Conservation (phyloP, 139 green algal species). For the Tetradesmus lagerheimii region DNA sequence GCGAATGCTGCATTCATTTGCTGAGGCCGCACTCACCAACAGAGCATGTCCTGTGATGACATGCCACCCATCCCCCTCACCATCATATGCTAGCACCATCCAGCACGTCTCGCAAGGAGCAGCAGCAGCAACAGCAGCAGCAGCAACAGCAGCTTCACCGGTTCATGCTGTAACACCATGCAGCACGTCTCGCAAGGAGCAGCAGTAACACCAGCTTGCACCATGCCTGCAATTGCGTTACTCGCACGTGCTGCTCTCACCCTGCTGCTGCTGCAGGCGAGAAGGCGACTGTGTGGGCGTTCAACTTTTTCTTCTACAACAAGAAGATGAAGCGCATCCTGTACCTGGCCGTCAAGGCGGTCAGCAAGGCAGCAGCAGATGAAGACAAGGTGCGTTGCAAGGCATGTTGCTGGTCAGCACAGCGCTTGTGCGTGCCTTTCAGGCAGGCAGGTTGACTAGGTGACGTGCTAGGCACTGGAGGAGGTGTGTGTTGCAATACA, state of each 20-base stretch:
- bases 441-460: no score
- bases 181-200: not conserved
- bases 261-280: constrained; percentile 67
- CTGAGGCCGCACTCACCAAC: no score
- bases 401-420: not conserved
- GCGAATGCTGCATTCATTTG: no score
- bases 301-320: constrained; percentile 99
- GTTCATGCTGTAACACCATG: no score
- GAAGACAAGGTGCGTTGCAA: constrained; percentile 33
- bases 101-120: not conserved
- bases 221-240: not conserved
- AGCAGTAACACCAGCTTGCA: not conserved
- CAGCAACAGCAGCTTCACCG: not conserved
- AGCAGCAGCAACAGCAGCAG: not conserved
- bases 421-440: not conserved
- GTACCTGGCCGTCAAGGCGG: constrained; percentile 82
- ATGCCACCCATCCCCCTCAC: no score
- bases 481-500: no score
- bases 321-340: constrained; percentile 93
- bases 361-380: constrained; percentile 69
- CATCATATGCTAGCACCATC: no score
- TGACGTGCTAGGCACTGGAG: no score
- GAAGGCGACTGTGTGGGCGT: constrained; percentile 90
- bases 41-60: no score
- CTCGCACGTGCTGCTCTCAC: no score